Evolutionary conservation across 768 basidiomycete genomes (phyloP), one percentile per base, ranked within the genome.

Genomic region (Boletus subparvulus): DNA sequence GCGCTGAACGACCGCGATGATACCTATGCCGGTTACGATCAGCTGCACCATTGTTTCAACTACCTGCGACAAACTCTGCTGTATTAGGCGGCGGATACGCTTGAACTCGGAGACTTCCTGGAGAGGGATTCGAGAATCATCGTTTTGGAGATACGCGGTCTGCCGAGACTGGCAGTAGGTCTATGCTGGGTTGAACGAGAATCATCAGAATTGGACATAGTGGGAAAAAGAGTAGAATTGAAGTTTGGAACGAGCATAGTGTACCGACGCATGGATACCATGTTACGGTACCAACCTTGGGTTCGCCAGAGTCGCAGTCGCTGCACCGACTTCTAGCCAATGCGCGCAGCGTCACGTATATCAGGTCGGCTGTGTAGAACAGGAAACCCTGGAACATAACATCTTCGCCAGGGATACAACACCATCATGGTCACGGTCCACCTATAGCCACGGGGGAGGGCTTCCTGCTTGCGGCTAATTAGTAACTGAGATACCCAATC

Each of bases 61-160:
- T 61, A 61, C 39, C 32, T 61, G 4, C 60, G 60, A 1, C 60
- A 61, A 21, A 57, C 47, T 4, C 17, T 61, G n/a, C 40, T 61
- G 7, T 61, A 60, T 52, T 54, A 61, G 45, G 60, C 60, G 9
- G 60, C 50, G 42, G 60, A 61, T 9, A 52, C 49, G 36, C 60
- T 61, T 5, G 60, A 61, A 10, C 46, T 61, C 10, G 60, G 60
- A 11, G 60, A 61, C 46, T 61, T 62, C n/a, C 52, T 61, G 60
- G 50, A 56, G 41, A 56, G 9, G 30, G 50, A 61, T 39, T 61
- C 10, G 54, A 61, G 32, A 37, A 44, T 1, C 50, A 61, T 1
- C 46, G 50, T n/a, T 46, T 61, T 9, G 60, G 60, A 14, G 60
- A 61, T 40, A 61, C 54, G n/a, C 2, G 33, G 50, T 62, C 10